Evolutionary conservation across 345 rosid genomes (phyloP), one percentile per base, ranked within the genome.

Genomic region (Aquilaria sinensis): DNA sequence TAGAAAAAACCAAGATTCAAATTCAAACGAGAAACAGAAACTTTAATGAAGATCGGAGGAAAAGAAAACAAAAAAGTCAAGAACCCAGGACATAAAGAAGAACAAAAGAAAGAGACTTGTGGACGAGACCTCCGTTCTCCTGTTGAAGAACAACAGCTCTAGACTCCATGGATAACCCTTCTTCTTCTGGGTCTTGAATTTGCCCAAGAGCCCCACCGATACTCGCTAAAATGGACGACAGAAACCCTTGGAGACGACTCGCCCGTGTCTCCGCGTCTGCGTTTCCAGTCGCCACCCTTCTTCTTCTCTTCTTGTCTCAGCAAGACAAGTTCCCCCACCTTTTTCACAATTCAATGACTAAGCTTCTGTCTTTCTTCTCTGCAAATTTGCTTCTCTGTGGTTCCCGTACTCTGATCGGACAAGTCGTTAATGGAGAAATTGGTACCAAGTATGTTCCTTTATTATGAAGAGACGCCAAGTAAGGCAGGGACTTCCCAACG

Each of bases 201-300:
- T 72, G 75, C 48, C 79, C 75, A 47, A 87, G 72, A 31, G 80
- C 87, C 69, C 83, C 86, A 29, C 83, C 85, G 41, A 84, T 72
- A 56, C 80, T 81, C 0, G 85, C 70, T 9, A 85, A 71, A 47
- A 85, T 54, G 9, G 90, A 79, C 6, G 87, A 87, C 48, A 90
- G 37, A 50, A 82, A 84, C 61, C 63, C 82, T 41, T 77, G 92
- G 83, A 85, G 90, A 82, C 87, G 87, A 70, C 79, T 70, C 30
- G 64, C 75, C 5, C 81, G 72, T 74, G 82, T 64, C 84, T 69
- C 83, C 56, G 71, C 83, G 60, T 66, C 81, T 47, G 53, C 73
- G 31, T 60, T 71, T 56, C 49, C 10, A 58, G 74, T 59, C 81
- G 86, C 89, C 89, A 89, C 88, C 70, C 77, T 78, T n/a, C n/a